Conservation (phyloP, 1,284 basidiomycete species). For the Ceratobasidium sp. region DNA sequence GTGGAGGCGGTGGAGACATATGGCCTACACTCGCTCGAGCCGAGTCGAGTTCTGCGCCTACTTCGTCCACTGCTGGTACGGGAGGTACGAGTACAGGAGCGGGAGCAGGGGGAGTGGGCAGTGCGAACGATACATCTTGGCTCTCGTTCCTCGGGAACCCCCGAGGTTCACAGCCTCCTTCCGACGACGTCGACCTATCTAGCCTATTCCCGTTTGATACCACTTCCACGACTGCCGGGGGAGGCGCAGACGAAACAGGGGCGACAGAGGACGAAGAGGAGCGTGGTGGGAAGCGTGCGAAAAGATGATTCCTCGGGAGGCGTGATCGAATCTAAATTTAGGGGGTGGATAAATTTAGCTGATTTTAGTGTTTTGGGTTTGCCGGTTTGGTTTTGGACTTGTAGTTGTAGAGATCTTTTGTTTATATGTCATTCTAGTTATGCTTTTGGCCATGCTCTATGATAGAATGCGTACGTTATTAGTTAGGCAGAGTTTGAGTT, state of each 20-base stretch:
- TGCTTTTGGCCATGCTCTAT: too few species aligned
- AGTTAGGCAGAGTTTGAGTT: too few species aligned
- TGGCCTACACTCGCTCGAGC: conserved; percentile 12
- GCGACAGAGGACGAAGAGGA: conserved; percentile 29
- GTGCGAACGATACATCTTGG: conserved; percentile 32
- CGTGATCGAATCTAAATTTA: not conserved
- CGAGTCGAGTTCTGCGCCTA: not conserved
- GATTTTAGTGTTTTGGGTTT: too few species aligned
- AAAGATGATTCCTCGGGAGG: not conserved
- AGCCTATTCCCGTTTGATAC: conserved; percentile 34
- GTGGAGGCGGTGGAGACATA: not conserved
- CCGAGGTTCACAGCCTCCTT: conserved; percentile 31
- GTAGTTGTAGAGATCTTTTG: too few species aligned
- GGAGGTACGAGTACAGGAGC: not conserved
- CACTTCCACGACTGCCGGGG: not conserved
- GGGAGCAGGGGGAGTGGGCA: not conserved
- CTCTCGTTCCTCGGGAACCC: conserved; percentile 35
- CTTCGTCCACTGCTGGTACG: not conserved
- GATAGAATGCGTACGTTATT: too few species aligned
- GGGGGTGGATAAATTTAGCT: too few species aligned
- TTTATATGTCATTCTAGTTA: too few species aligned
- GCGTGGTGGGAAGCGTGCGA: conserved; percentile 33
- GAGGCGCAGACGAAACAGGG: not conserved
- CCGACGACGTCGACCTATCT: conserved; percentile 39
- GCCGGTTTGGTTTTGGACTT: too few species aligned